Evolutionary conservation across 768 basidiomycete species (phyloP).

Genomic region (Dendrothele bispora): DNA sequence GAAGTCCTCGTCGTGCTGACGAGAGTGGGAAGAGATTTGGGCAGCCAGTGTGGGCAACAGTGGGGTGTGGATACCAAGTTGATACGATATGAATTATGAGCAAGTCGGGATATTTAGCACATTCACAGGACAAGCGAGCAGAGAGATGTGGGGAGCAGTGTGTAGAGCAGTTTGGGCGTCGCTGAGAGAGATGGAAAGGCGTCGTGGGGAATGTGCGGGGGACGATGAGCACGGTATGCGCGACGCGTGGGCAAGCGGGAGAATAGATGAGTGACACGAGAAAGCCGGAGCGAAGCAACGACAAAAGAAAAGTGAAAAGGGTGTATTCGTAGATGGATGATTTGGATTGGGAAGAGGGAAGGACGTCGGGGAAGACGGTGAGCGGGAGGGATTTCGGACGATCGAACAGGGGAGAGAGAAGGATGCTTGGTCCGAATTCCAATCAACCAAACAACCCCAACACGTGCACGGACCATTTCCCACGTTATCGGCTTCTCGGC

Average conservation of each 20-base stretch:
- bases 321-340: too few species aligned
- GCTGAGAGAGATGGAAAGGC: constrained; percentile 12
- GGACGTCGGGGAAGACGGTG: too few species aligned
- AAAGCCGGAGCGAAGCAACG: constrained; percentile 2
- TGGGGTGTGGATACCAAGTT: too few species aligned
- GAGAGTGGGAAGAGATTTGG: constrained; percentile 40
- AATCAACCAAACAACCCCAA: too few species aligned
- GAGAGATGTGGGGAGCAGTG: too few species aligned
- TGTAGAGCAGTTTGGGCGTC: constrained; percentile 5
- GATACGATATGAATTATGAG: too few species aligned
- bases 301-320: neutral
- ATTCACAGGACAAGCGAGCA: constrained; percentile 26
- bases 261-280: constrained; percentile 9
- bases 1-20: constrained; percentile 70
- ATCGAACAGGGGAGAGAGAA: too few species aligned
- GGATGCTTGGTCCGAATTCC: too few species aligned
- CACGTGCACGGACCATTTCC: too few species aligned
- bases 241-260: constrained; percentile 2
- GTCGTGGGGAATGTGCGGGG: constrained; percentile 22
- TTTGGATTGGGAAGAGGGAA: too few species aligned
- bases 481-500: too few species aligned
- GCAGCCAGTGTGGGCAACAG: constrained; percentile 62
- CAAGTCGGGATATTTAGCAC: constrained; percentile 22
- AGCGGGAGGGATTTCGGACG: too few species aligned
- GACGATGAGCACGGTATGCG: constrained; percentile 27